Conservation (phyloP, 352 stramenopile genomes). For the Globisporangium orthogonon region DNA sequence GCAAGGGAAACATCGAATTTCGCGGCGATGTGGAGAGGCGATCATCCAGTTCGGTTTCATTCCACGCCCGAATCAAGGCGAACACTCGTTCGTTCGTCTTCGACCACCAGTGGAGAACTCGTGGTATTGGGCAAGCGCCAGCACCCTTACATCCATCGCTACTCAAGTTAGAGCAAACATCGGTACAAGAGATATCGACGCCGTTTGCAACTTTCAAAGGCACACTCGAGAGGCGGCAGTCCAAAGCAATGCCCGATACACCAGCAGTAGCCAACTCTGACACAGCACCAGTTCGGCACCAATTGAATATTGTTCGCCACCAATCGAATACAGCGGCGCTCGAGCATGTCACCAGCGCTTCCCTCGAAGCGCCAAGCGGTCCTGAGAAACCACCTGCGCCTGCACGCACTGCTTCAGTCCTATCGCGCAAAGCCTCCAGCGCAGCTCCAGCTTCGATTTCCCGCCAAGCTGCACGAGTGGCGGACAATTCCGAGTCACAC, state of each 20-base stretch:
- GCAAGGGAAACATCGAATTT: slow-evolving; percentile 55
- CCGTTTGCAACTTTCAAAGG: slow-evolving; percentile 27
- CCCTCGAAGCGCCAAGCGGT: neutral
- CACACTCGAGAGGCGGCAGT: slow-evolving; percentile 12
- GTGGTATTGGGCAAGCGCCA: neutral
- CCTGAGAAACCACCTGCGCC: neutral
- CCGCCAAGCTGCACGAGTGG: neutral
- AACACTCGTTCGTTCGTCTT: slow-evolving; percentile 31
- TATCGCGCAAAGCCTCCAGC: neutral
- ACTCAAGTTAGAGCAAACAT: neutral
- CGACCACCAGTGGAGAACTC: neutral
- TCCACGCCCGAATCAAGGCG: slow-evolving; percentile 22
- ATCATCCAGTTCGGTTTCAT: slow-evolving; percentile 7
- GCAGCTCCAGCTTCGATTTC: slow-evolving; percentile 3
- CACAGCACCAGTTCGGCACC: neutral
- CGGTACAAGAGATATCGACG: slow-evolving; percentile 14
- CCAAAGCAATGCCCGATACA: too few species aligned
- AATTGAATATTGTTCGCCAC: too few species aligned
- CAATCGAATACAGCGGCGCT: too few species aligned
- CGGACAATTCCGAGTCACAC: neutral
- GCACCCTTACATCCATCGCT: neutral
- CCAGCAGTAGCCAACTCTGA: neutral
- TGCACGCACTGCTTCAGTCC: neutral
- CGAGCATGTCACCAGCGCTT: neutral
- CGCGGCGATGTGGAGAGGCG: slow-evolving; percentile 26